Evolutionary conservation across 495 filamentous ascomycete genomes (phyloP).

Genomic region (Lophium mytilinum): DNA sequence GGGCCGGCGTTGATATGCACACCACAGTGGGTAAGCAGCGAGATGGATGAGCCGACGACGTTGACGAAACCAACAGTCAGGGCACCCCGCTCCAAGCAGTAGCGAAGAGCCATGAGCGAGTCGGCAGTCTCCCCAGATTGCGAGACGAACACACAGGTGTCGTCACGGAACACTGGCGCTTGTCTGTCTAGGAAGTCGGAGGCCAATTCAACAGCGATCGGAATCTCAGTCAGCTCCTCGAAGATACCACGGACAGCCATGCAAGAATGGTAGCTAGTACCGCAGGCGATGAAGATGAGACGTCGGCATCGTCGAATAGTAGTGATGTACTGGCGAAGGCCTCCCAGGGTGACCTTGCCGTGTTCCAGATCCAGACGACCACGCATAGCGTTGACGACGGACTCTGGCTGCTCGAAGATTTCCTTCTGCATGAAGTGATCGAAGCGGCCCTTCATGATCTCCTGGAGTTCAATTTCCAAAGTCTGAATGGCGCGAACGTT

Average conservation of each 20-base stretch:
- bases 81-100: conserved; percentile 94
- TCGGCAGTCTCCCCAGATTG: conserved; percentile 99
- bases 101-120: conserved; percentile 90
- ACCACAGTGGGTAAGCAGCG: conserved; percentile 96
- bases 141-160: conserved; percentile 97
- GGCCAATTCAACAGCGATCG: conserved; percentile 91
- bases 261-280: conserved; percentile 96
- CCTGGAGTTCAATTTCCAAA: conserved; percentile 94
- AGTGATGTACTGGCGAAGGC: conserved; percentile 86
- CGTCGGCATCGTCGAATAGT: conserved; percentile 93
- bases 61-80: conserved; percentile 97
- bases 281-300: conserved; percentile 97
- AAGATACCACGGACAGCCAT: conserved; percentile 98
- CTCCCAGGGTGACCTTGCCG: conserved; percentile 90
- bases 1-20: conserved; percentile 98
- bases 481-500: conserved; percentile 98
- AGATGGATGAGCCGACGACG: conserved; percentile 95
- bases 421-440: conserved; percentile 99
- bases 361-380: conserved; percentile 89
- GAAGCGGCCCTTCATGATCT: conserved; percentile 99
- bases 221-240: conserved; percentile 96
- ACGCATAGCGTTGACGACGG: conserved; percentile 98
- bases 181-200: conserved; percentile 97
- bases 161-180: conserved; percentile 98
- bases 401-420: conserved; percentile 99